phyloP scores from a whole-genome alignment of 2,329 filamentous ascomycete species.

The Verticillium longisporum region DNA sequence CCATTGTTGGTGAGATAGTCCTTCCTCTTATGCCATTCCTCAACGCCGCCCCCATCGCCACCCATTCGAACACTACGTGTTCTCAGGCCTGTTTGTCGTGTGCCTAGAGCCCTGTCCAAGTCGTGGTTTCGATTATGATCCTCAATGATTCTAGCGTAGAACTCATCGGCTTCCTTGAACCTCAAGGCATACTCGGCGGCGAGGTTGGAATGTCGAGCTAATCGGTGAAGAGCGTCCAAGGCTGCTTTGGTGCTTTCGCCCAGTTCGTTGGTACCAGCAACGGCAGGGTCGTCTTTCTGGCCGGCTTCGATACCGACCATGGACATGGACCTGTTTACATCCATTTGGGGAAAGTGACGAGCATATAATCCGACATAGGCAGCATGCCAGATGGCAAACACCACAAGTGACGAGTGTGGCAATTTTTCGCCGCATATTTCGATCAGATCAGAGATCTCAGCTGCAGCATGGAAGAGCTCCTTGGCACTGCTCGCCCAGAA shows the following conservation, averaged over 20 bases:
- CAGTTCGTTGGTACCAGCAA: slow-evolving; percentile 32
- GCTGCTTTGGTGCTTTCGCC: not conserved
- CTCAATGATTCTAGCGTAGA: slow-evolving; percentile 3
- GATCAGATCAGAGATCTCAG: slow-evolving; percentile 58
- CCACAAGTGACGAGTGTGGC: slow-evolving; percentile 60
- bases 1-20: slow-evolving; percentile 36
- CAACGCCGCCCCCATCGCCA: slow-evolving; percentile 41
- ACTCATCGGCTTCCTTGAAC: slow-evolving; percentile 7
- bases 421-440: slow-evolving; percentile 54
- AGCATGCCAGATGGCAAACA: slow-evolving; percentile 62
- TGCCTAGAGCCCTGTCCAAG: not conserved
- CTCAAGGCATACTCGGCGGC: slow-evolving; percentile 6
- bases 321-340: slow-evolving; percentile 44
- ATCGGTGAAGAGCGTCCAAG: slow-evolving; percentile 2
- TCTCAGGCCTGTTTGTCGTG: not conserved
- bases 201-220: slow-evolving; percentile 4
- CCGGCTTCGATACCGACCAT: too few relatives aligned
- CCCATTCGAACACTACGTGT: slow-evolving; percentile 29
- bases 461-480: slow-evolving; percentile 55
- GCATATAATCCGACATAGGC: slow-evolving; percentile 61
- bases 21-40: slow-evolving; percentile 42
- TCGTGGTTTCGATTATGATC: slow-evolving; percentile 6
- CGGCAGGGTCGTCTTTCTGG: slow-evolving; percentile 22
- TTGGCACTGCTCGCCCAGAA: slow-evolving; percentile 60
- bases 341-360: slow-evolving; percentile 62